Evolutionary conservation across 306 rosid species (phyloP).

Genomic region (Fragaria vesca): DNA sequence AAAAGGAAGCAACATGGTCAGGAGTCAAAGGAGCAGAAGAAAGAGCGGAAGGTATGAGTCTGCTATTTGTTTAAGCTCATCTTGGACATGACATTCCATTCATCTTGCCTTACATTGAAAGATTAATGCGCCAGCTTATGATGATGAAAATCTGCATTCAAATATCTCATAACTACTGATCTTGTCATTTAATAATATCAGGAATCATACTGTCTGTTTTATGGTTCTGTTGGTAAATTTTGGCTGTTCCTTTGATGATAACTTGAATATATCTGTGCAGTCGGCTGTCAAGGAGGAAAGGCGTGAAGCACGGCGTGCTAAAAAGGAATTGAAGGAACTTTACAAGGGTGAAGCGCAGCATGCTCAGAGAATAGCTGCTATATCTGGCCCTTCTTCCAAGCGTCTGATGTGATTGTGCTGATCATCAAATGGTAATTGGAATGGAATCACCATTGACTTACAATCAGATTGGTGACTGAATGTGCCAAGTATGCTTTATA

Average conservation of each 20-base stretch:
- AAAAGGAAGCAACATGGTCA: constrained; percentile 67
- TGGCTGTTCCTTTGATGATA: not conserved
- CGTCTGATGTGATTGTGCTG: constrained; percentile 59
- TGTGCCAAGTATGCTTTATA: not conserved
- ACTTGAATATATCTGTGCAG: constrained; percentile 31
- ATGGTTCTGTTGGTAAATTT: not conserved
- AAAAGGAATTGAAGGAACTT: constrained; percentile 81
- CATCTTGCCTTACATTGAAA: not conserved
- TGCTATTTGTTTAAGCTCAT: constrained; percentile 3
- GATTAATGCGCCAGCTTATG: not conserved
- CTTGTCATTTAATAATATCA: not conserved
- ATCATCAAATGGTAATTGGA: constrained; percentile 3
- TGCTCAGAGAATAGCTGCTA: constrained; percentile 83
- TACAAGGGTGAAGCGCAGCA: constrained; percentile 69
- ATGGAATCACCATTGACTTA: not conserved
- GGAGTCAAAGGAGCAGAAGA: constrained; percentile 85
- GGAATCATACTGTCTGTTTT: not conserved
- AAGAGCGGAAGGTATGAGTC: constrained; percentile 78
- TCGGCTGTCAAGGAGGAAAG: constrained; percentile 82
- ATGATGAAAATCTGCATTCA: not conserved
- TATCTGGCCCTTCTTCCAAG: constrained; percentile 71
- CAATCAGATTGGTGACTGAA: not conserved
- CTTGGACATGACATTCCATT: not conserved
- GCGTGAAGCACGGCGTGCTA: constrained; percentile 71
- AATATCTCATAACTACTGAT: constrained; percentile 4